Percentiles rank a stretch among this genome's conserved stretches.
Evolutionary conservation across 305 asterid species (phyloP).

Genomic region (Petunia hybrid): DNA sequence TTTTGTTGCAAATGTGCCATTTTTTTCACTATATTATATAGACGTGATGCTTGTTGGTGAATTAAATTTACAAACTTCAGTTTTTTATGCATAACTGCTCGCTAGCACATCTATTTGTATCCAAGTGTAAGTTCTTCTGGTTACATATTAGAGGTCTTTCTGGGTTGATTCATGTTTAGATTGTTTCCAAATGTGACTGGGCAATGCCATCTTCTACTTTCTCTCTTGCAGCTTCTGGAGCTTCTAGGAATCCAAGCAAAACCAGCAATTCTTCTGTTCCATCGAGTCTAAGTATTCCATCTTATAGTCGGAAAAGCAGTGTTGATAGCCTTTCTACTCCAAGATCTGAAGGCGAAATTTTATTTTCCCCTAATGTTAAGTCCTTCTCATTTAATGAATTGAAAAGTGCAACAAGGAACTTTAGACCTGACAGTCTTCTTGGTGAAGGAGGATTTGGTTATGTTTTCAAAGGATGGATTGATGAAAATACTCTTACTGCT

Average conservation of each 20-base stretch:
- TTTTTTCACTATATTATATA: background rate
- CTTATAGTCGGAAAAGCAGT: constrained; percentile 67
- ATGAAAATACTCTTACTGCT: constrained; percentile 70
- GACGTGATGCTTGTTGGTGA: background rate
- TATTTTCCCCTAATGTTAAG: constrained; percentile 80
- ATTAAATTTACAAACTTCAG: constrained; percentile 1
- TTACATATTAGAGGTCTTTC: background rate
- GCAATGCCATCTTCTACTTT: constrained; percentile 1
- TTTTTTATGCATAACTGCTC: background rate
- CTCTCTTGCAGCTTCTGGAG: constrained; percentile 44
- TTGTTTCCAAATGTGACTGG: background rate
- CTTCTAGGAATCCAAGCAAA: constrained; percentile 52
- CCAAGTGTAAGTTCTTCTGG: background rate
- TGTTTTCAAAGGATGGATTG: constrained; percentile 97
- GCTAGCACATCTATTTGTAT: background rate
- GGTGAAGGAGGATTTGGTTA: constrained; percentile 99
- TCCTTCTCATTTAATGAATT: constrained; percentile 80
- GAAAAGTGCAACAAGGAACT: constrained; percentile 84
- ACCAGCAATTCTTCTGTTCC: constrained; percentile 53
- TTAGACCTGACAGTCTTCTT: constrained; percentile 90
- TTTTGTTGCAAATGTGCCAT: background rate
- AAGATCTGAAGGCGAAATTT: constrained; percentile 86
- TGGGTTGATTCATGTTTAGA: background rate
- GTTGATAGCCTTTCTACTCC: constrained; percentile 77
- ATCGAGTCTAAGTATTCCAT: constrained; percentile 60